Percentiles rank a stretch among this genome's conserved stretches.
phyloP scores from a whole-genome alignment of 768 basidiomycete genomes.

The Boletus coccyginus region DNA sequence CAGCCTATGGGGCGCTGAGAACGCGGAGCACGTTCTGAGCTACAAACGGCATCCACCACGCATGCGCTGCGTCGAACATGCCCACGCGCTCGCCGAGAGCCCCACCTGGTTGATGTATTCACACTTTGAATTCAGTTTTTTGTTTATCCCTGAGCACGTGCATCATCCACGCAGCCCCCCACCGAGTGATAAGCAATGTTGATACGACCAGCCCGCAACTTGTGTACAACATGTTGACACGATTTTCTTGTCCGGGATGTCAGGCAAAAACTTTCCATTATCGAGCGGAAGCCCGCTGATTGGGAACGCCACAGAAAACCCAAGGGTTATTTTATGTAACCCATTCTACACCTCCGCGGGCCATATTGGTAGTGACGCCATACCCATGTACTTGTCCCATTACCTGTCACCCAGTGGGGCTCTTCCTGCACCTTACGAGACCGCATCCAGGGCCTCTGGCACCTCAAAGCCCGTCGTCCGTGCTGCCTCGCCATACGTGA shows the following conservation, averaged over 20 bases:
- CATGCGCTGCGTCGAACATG: neutral
- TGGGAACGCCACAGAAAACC: conserved; percentile 11
- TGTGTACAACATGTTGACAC: neutral
- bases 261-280: conserved; percentile 1
- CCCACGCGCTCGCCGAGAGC: neutral
- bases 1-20: neutral
- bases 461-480: conserved; percentile 40
- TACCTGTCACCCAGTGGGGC: neutral
- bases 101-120: neutral
- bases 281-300: conserved; percentile 4
- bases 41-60: neutral
- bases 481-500: conserved; percentile 74
- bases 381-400: conserved; percentile 1
- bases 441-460: conserved; percentile 32
- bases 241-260: conserved; percentile 1
- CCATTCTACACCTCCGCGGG: conserved; percentile 16
- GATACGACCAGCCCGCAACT: conserved; percentile 14
- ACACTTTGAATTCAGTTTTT: conserved; percentile 6
- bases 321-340: conserved; percentile 20
- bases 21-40: conserved; percentile 27
- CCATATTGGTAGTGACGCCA: conserved; percentile 12
- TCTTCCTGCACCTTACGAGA: conserved; percentile 17
- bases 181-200: conserved; percentile 20
- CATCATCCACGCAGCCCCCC: conserved; percentile 4
- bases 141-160: conserved; percentile 9